phyloP scores from a whole-genome alignment of 495 filamentous ascomycete genomes.

The Xylaria telfairii region DNA sequence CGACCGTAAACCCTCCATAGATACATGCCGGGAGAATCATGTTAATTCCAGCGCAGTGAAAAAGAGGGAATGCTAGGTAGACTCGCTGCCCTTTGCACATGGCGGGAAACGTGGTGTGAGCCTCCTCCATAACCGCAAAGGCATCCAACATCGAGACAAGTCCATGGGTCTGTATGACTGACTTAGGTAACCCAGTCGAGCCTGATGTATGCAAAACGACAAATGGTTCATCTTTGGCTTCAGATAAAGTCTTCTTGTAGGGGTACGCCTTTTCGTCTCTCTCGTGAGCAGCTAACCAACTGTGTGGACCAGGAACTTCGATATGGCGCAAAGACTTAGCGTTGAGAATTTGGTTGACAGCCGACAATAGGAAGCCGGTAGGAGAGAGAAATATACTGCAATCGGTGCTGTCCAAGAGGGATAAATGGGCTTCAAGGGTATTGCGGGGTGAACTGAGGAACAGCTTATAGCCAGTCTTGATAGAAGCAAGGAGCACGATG shows the following conservation, averaged over 20 bases:
- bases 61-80: conserved; percentile 17
- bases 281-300: conserved; percentile 18
- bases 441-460: conserved; percentile 45
- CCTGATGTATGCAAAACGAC: conserved; percentile 63
- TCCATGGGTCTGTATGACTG: conserved; percentile 53
- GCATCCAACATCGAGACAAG: conserved; percentile 48
- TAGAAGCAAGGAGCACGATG: conserved; percentile 33
- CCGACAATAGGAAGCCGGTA: conserved; percentile 37
- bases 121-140: not conserved
- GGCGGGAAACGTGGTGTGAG: not conserved
- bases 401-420: conserved; percentile 42
- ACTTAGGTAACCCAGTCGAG: conserved; percentile 60
- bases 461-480: conserved; percentile 36
- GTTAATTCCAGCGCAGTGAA: conserved; percentile 14
- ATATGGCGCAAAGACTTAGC: conserved; percentile 23
- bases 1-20: conserved; percentile 1
- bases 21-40: not conserved
- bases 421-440: conserved; percentile 44
- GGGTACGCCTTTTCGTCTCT: conserved; percentile 30
- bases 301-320: conserved; percentile 3
- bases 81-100: not conserved
- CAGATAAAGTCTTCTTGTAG: conserved; percentile 47
- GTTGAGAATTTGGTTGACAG: conserved; percentile 39
- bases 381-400: conserved; percentile 36
- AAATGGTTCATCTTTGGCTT: conserved; percentile 47